These are phyloP conservation scores for Helicocarpus griseus DNA, from an alignment of 2,329 filamentous ascomycete species.

Conservation along the genomic window DNA sequence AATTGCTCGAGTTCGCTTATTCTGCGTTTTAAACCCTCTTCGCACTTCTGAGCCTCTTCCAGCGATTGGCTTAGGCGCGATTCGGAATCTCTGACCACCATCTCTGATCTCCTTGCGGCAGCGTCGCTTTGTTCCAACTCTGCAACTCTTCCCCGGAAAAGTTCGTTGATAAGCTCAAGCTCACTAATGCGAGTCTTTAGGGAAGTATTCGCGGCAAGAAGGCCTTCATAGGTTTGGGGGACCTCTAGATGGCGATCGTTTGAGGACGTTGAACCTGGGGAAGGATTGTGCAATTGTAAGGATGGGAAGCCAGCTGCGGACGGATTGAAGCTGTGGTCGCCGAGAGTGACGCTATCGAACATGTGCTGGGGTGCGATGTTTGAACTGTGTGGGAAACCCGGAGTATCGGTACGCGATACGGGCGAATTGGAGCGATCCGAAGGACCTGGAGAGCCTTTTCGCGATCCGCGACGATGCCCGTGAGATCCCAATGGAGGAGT, in stretches of 20 bases:
- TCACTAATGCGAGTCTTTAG: conserved; percentile 95
- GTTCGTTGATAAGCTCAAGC: conserved; percentile 85
- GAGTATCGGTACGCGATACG: conserved; percentile 68
- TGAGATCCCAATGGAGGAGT: conserved; percentile 47
- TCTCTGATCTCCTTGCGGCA: conserved; percentile 52
- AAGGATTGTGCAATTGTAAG: conserved; percentile 46
- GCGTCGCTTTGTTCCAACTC: conserved; percentile 69
- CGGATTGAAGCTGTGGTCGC: conserved; percentile 57
- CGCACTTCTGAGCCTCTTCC: conserved; percentile 67
- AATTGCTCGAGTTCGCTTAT: conserved; percentile 66
- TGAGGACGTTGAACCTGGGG: conserved; percentile 49
- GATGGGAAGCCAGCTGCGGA: conserved; percentile 42
- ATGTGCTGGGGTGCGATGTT: conserved; percentile 65
- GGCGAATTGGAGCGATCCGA: conserved; percentile 69
- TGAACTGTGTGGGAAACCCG: conserved; percentile 58
- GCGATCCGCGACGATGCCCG: conserved; percentile 55
- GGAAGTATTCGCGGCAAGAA: conserved; percentile 69
- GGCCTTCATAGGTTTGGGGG: conserved; percentile 68
- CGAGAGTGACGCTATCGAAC: conserved; percentile 62
- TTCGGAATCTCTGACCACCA: conserved; percentile 45
- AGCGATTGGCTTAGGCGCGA: conserved; percentile 51
- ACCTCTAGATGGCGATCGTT: conserved; percentile 57
- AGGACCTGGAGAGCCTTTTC: conserved; percentile 62
- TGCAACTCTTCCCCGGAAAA: conserved; percentile 64
- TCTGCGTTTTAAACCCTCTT: conserved; percentile 71